Percentiles rank a stretch among this genome's conserved stretches.
Evolutionary conservation across 148 eudicot species (phyloP).

Genomic region (Camellia lanceoleosa): DNA sequence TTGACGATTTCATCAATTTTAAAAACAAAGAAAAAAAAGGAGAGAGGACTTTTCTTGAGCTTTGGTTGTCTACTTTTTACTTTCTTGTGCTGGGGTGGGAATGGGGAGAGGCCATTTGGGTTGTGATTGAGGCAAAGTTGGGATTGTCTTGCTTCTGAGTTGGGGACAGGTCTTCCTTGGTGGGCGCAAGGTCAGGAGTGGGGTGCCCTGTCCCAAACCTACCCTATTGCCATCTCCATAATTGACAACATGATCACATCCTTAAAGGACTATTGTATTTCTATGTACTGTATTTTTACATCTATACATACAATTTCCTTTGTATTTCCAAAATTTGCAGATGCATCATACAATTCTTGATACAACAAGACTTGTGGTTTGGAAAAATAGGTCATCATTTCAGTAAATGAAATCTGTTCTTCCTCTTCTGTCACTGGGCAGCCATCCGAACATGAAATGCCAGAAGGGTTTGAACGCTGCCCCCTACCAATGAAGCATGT

Average conservation of each 20-base stretch:
- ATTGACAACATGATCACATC: conserved; percentile 1
- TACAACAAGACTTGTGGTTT: not conserved
- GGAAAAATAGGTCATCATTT: not conserved
- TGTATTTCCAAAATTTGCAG: not conserved
- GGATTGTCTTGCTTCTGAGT: not conserved
- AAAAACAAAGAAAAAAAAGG: not conserved
- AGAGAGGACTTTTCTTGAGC: not conserved
- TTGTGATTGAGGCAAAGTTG: not conserved
- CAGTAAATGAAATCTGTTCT: not conserved
- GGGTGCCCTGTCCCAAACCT: not conserved
- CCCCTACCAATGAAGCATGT: not conserved
- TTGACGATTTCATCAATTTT: not conserved
- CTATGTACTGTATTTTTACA: not conserved
- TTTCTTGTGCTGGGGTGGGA: not conserved
- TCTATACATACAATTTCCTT: not conserved
- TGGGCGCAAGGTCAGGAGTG: conserved; percentile 3
- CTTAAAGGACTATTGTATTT: not conserved
- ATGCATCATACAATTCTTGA: not conserved
- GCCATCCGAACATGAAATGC: conserved; percentile 4
- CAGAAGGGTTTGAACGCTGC: not conserved
- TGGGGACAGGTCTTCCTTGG: not conserved
- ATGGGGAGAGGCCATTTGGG: not conserved
- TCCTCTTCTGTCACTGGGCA: not conserved
- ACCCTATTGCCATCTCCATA: conserved; percentile 2
- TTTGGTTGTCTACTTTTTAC: not conserved